Evolutionary conservation across 1,139 yeast genomes (phyloP).

Genomic region (Sugiyamaella japonica): DNA sequence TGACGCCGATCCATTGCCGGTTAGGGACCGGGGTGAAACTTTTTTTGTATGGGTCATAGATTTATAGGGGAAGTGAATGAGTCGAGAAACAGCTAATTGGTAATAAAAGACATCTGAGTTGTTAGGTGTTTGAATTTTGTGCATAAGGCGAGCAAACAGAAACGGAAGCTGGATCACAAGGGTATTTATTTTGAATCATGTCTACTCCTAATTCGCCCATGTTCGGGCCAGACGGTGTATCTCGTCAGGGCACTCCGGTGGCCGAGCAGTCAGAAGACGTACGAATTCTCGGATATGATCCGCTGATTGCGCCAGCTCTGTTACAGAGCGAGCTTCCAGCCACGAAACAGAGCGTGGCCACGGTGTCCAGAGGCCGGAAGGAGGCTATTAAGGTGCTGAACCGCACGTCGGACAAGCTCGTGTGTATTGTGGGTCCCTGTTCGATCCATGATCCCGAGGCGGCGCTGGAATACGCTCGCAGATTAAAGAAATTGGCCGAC

Average conservation of each 20-base stretch:
- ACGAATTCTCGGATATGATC: slow-evolving; percentile 87
- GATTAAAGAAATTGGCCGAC: slow-evolving; percentile 64
- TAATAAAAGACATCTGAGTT: no score
- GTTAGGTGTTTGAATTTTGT: no score
- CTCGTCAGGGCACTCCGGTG: slow-evolving; percentile 37
- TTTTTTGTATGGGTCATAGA: slow-evolving; percentile 4
- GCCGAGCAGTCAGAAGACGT: slow-evolving; percentile 79
- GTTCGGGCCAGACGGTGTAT: slow-evolving; percentile 45
- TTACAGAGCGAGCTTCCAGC: slow-evolving; percentile 79
- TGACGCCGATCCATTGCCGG: not conserved
- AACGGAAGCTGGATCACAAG: no score
- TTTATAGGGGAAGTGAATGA: not conserved
- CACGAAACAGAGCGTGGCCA: slow-evolving; percentile 56
- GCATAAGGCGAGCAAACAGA: no score
- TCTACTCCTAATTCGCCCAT: slow-evolving; percentile 47
- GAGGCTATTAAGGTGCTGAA: slow-evolving; percentile 71
- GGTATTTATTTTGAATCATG: not conserved
- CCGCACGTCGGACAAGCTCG: slow-evolving; percentile 74
- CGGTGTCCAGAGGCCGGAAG: slow-evolving; percentile 74
- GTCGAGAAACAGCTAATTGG: not conserved
- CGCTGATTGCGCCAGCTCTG: slow-evolving; percentile 84
- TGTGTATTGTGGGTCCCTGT: slow-evolving; percentile 92
- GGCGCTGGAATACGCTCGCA: slow-evolving; percentile 82
- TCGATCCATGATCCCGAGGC: slow-evolving; percentile 90
- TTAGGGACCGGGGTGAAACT: slow-evolving; percentile 8